A percentile compares a stretch with the other conserved stretches of the same genome.
phyloP scores from a whole-genome alignment of 73 alveolate species.

The Paramecium caudatum region DNA sequence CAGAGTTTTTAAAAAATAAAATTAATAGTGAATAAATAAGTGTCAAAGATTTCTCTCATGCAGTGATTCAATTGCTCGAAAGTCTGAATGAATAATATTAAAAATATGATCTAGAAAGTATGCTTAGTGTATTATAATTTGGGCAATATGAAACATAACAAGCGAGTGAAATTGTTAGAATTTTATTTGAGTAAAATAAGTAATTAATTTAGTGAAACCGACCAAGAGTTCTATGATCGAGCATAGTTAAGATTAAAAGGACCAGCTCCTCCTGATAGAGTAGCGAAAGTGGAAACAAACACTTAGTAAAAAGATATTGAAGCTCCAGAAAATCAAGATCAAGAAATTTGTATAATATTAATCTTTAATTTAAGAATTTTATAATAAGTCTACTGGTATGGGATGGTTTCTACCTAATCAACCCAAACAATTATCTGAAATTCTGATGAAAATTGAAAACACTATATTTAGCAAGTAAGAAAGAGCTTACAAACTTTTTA shows the following conservation, averaged over 20 bases:
- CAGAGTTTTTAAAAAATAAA: constrained; percentile 64
- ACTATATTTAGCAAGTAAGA: constrained; percentile 65
- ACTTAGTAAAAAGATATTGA: constrained; percentile 28
- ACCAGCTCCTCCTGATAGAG: constrained; percentile 75
- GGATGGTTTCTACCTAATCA: not conserved
- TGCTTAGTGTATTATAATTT: constrained; percentile 72
- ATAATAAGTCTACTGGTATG: constrained; percentile 41
- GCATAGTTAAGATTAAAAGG: constrained; percentile 64
- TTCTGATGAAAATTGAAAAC: constrained; percentile 75
- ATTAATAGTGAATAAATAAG: constrained; percentile 37
- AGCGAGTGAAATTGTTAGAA: constrained; percentile 69
- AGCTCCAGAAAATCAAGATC: no score
- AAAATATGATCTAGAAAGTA: constrained; percentile 78
- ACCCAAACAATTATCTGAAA: constrained; percentile 31
- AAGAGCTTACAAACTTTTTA: constrained; percentile 72
- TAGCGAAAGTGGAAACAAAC: constrained; percentile 23
- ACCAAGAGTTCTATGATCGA: constrained; percentile 68
- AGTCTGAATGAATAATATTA: constrained; percentile 71
- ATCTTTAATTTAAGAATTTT: not conserved
- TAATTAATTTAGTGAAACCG: constrained; percentile 59
- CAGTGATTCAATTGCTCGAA: constrained; percentile 34
- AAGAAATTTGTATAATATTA: not conserved
- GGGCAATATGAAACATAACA: constrained; percentile 71
- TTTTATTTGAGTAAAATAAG: constrained; percentile 71
- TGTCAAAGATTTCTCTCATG: constrained; percentile 61